Base-by-base conservation (phyloP, 208 protist species). In the Crithidia mellificae region DNA sequence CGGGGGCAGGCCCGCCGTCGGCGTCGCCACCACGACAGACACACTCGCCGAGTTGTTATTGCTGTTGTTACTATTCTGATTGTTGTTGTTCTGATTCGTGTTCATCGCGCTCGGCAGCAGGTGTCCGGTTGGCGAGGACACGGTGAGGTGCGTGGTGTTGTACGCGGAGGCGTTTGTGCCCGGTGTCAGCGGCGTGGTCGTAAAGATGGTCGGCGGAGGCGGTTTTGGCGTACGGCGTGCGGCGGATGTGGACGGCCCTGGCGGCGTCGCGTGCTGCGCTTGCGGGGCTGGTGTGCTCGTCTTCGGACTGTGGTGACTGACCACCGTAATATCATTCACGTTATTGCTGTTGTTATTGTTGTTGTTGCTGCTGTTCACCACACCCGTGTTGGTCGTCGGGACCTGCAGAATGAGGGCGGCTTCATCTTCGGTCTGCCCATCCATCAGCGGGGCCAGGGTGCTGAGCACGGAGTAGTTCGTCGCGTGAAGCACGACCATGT, bases 401-500 rank as follows among this genome's bases (percentile, higher is more conserved):
- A 30, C 30, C 12, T 50, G 65, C n/a, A 64, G 19, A 0, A 39
- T 36, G 17, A 43, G 32, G 0, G 36, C 55, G 5, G 34, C 11
- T 22, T 84, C 78, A 0, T 68, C 57, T 29, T 68, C 63, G 30
- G 54, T 44, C 6, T 63, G 65, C 32, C 72, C 73, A 11, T 87
- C 72, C 53, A 84, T 80, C 30, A 93, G 68, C 11, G 88, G 91
- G 2, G 71, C 68, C 29, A 96, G 57, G 34, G 87, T 93, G 54
- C 74, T 85, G 29, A 96, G 27, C 2, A 92, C 88, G 61, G 59
- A 77, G 29, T 68, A 83, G 69, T 92, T 95, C 22, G 90, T 95
- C 25, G 82, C 87, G 69, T 93, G 91, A 17, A 96, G 82, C 43
- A 93, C 83, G 22, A 93, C 80, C 85, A 91, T 93, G 73, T 93